Evolutionary conservation across 129 eudicot species (phyloP), one percentile per base, ranked within the genome.

Genomic region (Silybum marianum): DNA sequence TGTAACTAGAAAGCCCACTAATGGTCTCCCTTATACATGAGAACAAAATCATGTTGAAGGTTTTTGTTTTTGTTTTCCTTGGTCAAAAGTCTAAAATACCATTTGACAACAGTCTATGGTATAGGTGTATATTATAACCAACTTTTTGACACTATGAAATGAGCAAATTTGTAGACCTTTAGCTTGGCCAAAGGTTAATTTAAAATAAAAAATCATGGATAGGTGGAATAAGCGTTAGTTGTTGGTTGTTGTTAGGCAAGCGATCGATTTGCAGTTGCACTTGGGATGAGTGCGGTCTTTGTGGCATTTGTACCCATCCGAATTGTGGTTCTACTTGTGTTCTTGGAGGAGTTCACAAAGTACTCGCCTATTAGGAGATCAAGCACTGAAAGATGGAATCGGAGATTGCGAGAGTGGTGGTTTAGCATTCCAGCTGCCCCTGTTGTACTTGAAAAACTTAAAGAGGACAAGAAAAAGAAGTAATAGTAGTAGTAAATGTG

Each of bases 391-490:
- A 87, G 91, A 84, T 86, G 78, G 86, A 80, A 71, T 38, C 84
- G 98, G 80, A 84, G 98, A 71, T 51, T 95, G 80, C 84, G 90
- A 82, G 98, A 95, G 80, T 95, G 98, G 98, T 95, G 98, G 98
- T 90, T 92, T 85, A 95, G 97, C 78, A 95, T 95, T 83, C 98
- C 98, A 0, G 97, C 97, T 7, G 97, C 98, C 65, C 98, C 98
- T 9, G 97, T 95, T 69, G 69, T 87, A 62, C 88, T 94, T 11
- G 90, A 90, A 62, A 90, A 85, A 86, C 79, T 68, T n/a, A 83
- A 83, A 80, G 95, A 94, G 65, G 93, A 90, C 36, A 94, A 94
- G 85, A 94, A 94, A 88, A 92, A 77, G 58, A 94, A 83, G 77
- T 88, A 74, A 10, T 58, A 58, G 63, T 51, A 48, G 58, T 46